These are phyloP conservation scores for Phytophthora pistaciae DNA, from an alignment of 352 stramenopile species.

Conservation along the genomic window DNA sequence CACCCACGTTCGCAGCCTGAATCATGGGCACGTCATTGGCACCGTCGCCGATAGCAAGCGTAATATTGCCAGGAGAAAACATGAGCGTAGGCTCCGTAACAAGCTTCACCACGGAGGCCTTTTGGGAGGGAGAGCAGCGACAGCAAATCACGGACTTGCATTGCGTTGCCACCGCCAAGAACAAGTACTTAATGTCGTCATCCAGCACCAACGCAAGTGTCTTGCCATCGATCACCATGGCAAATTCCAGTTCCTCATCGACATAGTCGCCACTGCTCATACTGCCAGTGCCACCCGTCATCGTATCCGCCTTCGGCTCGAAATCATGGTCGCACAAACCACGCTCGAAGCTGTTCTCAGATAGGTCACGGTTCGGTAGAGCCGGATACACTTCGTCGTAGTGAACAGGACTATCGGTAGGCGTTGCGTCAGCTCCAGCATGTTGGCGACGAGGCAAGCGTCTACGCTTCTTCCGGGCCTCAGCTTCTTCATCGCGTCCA, in stretches of 20 bases:
- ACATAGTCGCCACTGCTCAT: conserved; percentile 62
- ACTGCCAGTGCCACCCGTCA: conserved; percentile 33
- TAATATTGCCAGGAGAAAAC: conserved; percentile 91
- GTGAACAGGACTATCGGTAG: conserved; percentile 47
- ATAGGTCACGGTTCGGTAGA: conserved; percentile 57
- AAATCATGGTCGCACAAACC: conserved; percentile 74
- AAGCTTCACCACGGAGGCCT: conserved; percentile 87
- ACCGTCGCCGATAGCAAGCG: conserved; percentile 85
- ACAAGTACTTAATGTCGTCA: conserved; percentile 92
- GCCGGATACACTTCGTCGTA: conserved; percentile 83
- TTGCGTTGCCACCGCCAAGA: conserved; percentile 87
- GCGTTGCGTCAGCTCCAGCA: conserved; percentile 36
- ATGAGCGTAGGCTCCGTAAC: conserved; percentile 90
- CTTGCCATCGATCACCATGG: conserved; percentile 92
- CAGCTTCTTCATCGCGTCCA: conserved; percentile 74
- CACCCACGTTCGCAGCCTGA: conserved; percentile 85
- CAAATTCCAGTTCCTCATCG: conserved; percentile 87
- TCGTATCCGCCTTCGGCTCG: conserved; percentile 64
- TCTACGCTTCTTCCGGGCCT: conserved; percentile 75
- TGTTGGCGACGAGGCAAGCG: conserved; percentile 67
- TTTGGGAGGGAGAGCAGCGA: conserved; percentile 85
- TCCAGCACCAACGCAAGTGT: conserved; percentile 85
- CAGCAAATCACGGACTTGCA: conserved; percentile 93
- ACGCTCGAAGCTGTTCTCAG: conserved; percentile 63
- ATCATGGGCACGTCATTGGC: conserved; percentile 92